Base-by-base conservation (phyloP, 352 stramenopile species). In the Globisporangium radiosum region DNA sequence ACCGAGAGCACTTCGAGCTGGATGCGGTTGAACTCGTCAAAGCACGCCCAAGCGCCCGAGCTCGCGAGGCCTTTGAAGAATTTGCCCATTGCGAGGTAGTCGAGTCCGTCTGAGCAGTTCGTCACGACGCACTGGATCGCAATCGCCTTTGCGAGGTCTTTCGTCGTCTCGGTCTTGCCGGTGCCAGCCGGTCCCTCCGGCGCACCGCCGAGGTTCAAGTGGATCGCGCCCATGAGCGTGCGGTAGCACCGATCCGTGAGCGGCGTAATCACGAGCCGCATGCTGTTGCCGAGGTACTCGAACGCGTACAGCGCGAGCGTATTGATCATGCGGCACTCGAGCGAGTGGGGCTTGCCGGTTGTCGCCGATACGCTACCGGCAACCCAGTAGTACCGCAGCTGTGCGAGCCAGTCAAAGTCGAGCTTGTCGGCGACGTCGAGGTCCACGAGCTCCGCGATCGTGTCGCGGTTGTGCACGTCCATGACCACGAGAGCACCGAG, bases 381-480 rank as follows among this genome's bases (percentile, higher is more conserved):
- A 39, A 92, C 59, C 88, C 90, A 97, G 58, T 98, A 98, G 70
- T 97, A 97, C 5, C 93, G 88, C 13, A 98, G 64, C 64, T 98
- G 92, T 1, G 87, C 85, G 55, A 97, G 75, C 93, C 93, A 98
- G 68, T 97, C 93, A 67, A 98, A 98, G 64, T 97, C 92, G 7
- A 64, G 84, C 54, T 84, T 85, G 61, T 88, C 72, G 4, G 72
- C 78, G 37, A 94, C 80, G 36, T 92, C 74, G 42, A 95, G 66
- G 2, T 91, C 72, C 48, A 92, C 77, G 36, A 98, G 67, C 61
- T 98, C 91, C 6, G 88, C 85, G 53, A 98, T 96, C 55, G 88
- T 96, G 62, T 98, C 91, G 11, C 92, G 84, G 47, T 97, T 97
- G 78, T 98, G 94, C 7, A 98, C 93, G 62, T 98, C 93, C 85